A percentile compares a stretch with the other conserved stretches of the same genome.
phyloP scores from a whole-genome alignment of 2,329 filamentous ascomycete genomes.

The Cryphonectria carpinicola region DNA sequence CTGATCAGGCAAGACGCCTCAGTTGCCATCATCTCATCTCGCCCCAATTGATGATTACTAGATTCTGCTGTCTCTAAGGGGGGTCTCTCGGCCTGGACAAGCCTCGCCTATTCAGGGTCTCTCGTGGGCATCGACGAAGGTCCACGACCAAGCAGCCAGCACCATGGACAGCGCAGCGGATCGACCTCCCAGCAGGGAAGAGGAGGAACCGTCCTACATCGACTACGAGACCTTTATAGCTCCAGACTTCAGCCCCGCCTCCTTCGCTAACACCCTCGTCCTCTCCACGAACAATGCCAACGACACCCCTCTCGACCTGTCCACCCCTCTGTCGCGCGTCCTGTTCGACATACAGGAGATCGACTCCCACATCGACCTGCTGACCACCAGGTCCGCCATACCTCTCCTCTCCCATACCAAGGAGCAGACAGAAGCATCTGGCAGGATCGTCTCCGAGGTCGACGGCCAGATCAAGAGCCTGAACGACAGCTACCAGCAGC shows the following conservation, averaged over 20 bases:
- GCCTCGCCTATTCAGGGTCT: not conserved
- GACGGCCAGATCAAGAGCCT: slow-evolving; percentile 79
- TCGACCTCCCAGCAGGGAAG: slow-evolving; percentile 37
- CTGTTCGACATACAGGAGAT: slow-evolving; percentile 97
- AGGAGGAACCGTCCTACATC: slow-evolving; percentile 80
- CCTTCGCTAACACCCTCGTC: slow-evolving; percentile 88
- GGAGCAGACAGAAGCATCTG: slow-evolving; percentile 72
- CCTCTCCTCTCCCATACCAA: slow-evolving; percentile 80
- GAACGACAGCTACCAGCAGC: slow-evolving; percentile 81
- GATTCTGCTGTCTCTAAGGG: not conserved
- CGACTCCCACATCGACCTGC: slow-evolving; percentile 89
- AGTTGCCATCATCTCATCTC: not conserved
- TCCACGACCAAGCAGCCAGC: not conserved
- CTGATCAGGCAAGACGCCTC: not conserved
- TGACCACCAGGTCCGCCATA: slow-evolving; percentile 83
- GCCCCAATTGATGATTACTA: not conserved
- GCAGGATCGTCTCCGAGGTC: slow-evolving; percentile 73
- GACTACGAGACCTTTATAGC: slow-evolving; percentile 92
- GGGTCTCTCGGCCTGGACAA: not conserved
- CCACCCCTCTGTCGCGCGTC: slow-evolving; percentile 88
- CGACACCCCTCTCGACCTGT: slow-evolving; percentile 88
- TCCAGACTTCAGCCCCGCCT: slow-evolving; percentile 76
- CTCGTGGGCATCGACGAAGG: not conserved
- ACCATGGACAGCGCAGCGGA: slow-evolving; percentile 37
- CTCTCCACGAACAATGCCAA: slow-evolving; percentile 89